Evolutionary conservation across 257 asterid species (phyloP), one percentile per base, ranked within the genome.

Genomic region (Catharanthus roseus): DNA sequence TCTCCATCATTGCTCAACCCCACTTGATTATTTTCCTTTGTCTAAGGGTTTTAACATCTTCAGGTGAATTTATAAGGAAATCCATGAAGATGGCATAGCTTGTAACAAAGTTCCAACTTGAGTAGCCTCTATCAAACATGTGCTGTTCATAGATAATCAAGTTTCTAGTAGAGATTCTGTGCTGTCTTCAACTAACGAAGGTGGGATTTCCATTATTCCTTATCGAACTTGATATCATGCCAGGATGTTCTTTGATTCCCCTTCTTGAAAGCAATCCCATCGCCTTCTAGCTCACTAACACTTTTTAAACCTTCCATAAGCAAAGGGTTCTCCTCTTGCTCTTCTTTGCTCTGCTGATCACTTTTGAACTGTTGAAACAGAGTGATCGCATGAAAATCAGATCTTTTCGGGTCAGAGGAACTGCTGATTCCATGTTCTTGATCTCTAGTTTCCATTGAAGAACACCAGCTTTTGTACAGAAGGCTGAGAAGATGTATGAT

Each of bases 1-100:
- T 6, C 69, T 53, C 55, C 58, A 47, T 77, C 72, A 10, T 74
- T 69, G 0, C 76, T 75, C 6, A 70, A 28, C 7, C 24, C 8
- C 53, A 71, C 0, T 1, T 9, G 42, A 77, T 23, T 10, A 81
- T 77, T 21, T 70, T 69, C 9, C 26, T 31, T 1, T 60, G 39
- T 13, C 39, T 18, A 45, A 28, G 24, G 10, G 29, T 42, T 47
- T 18, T n/a, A 1, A 67, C 71, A 19, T 67, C 71, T 11, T n/a
- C 12, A 2, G 71, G 2, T 19, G 71, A 24, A 8, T 44, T 12
- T 12, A 45, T 67, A 11, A 67, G 44, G 8, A 3, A 9, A 67
- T 67, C 71, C 58, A 67, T 24, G 12, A 67, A 16, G 0, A 15
- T 28, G 1, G 16, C 58, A 16, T 67, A 67, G 12, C 26, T 33